Conservation (phyloP, 176 grass and related monocot genomes). For the barley (Hordeum vulgare) region DNA sequence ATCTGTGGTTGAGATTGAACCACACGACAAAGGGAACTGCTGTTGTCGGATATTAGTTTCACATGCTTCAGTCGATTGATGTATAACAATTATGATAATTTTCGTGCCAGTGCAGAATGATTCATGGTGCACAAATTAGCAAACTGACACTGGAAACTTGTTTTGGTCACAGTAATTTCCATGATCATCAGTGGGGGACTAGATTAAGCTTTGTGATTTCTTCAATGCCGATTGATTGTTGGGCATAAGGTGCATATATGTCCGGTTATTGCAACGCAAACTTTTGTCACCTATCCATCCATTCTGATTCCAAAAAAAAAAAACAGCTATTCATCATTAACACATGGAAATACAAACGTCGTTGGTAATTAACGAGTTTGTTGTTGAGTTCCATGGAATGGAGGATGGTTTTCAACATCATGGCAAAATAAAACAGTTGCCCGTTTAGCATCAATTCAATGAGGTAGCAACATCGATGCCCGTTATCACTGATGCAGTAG, state of each 20-base stretch:
- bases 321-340: neutral
- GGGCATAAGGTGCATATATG: neutral
- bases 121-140: neutral
- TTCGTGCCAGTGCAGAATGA: neutral
- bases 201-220: neutral
- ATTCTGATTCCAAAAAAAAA: neutral
- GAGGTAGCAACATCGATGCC: neutral
- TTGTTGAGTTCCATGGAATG: neutral
- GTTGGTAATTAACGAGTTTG: neutral
- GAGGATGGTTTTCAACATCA: neutral
- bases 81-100: neutral
- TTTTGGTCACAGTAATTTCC: neutral
- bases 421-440: neutral
- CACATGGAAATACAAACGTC: neutral
- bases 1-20: neutral
- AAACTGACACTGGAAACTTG: neutral
- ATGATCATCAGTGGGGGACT: neutral
- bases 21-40: neutral
- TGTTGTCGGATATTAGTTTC: neutral
- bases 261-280: neutral
- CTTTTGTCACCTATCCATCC: neutral
- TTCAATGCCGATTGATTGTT: neutral
- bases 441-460: neutral
- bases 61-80: neutral
- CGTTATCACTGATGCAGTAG: neutral